These are phyloP conservation scores for Cadophora malorum DNA, from an alignment of 2,329 filamentous ascomycete genomes.

Conservation along the genomic window DNA sequence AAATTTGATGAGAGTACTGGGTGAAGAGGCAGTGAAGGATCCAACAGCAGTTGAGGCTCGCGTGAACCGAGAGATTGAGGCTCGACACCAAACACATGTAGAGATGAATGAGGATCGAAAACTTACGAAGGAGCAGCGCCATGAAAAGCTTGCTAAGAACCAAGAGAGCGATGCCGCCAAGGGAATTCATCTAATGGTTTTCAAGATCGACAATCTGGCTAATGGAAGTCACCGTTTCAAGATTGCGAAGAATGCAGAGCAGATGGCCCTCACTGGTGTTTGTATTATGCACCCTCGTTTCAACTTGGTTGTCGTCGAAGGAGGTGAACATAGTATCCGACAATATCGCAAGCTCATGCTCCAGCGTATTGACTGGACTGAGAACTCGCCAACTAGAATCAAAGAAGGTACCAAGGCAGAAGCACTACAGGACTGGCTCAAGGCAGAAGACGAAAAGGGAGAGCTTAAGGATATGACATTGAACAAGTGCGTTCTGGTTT, in stretches of 20 bases:
- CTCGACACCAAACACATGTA: conserved; percentile 81
- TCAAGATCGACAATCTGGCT: conserved; percentile 86
- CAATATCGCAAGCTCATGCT: conserved; percentile 94
- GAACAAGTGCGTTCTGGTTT: conserved; percentile 85
- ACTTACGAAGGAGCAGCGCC: conserved; percentile 84
- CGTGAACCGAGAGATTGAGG: conserved; percentile 90
- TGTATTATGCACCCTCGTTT: conserved; percentile 90
- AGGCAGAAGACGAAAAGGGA: conserved; percentile 78
- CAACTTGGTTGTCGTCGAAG: conserved; percentile 90
- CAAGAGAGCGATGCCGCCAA: conserved; percentile 88
- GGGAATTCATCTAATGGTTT: conserved; percentile 85
- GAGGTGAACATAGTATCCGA: conserved; percentile 80
- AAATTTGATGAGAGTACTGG: conserved; percentile 96
- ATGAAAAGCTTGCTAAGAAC: conserved; percentile 81
- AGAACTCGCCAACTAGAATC: conserved; percentile 75
- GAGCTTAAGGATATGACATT: conserved; percentile 79
- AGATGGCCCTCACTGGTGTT: conserved; percentile 85
- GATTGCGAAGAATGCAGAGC: conserved; percentile 89
- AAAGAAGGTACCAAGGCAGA: conserved; percentile 67
- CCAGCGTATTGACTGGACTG: conserved; percentile 92
- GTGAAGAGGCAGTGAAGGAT: conserved; percentile 86
- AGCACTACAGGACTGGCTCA: conserved; percentile 75
- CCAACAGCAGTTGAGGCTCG: conserved; percentile 95
- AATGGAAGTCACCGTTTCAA: conserved; percentile 95
- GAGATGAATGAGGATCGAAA: conserved; percentile 82